Base-by-base conservation (phyloP, 768 basidiomycete species). In the Mycena venus region DNA sequence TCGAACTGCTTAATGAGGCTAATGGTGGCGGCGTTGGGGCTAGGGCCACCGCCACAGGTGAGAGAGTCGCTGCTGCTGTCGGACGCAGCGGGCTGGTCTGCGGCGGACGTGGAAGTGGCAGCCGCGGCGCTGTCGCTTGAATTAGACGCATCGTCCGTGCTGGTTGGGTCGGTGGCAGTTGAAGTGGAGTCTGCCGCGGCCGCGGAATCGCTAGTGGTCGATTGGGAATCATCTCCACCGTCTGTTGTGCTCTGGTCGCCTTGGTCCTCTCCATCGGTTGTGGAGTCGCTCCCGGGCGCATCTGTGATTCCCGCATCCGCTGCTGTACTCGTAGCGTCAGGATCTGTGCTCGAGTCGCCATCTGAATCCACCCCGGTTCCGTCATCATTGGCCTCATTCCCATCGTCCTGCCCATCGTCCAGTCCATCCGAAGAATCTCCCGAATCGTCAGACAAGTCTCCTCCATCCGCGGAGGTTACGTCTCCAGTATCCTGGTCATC, bases 1-100 rank as follows among this genome's bases (percentile, higher is more conserved):
- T 82, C 82, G 66, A 81, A 81, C 32, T 75, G 60, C 70, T 82
- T 78, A 61, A 82, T 81, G 25, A 82, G 77, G 72, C 66, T 78
- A 66, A 80, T 73, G 17, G 80, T 82, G 12, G 80, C 82, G 11
- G 58, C 72, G 72, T 82, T 82, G 66, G 74, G 62, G 27, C 27
- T 42, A 2, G 71, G 38, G 8, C 47, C 56, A 2, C 32, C 25
- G 40, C 60, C 61, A 34, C 74, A 73, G 47, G 71, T 73, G 31
- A 70, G 64, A 5, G 66, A 51, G 15, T 51, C 51, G 51, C 38
- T n/a, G n/a, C n/a, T n/a, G n/a, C n/a, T 63, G 44, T 63, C 62
- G 53, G 72, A 47, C 27, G 76, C 21, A 19, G 66, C 55, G n/a
- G 58, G 11, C n/a, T 62, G 36, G 53, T 27, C 29, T 15, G 63